A percentile compares a stretch with the other conserved stretches of the same genome.
Conservation (phyloP, 768 basidiomycete species). For the Aureoboletus auriporus region DNA sequence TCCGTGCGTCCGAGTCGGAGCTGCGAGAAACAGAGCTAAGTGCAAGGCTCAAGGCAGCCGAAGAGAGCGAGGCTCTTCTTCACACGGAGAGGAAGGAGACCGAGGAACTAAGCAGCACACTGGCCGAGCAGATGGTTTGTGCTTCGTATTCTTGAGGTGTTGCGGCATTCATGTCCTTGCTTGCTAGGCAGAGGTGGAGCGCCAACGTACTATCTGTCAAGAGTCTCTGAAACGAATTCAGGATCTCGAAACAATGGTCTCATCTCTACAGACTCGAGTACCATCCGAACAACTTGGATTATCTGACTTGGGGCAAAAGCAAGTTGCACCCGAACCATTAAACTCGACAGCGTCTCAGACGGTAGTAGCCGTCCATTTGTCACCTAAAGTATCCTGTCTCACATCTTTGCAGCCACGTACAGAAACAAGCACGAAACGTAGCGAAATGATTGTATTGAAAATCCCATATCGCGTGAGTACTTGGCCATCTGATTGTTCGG, state of each 20-base stretch:
- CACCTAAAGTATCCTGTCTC: not conserved
- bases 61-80: slow-evolving; percentile 5
- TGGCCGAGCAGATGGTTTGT: slow-evolving; percentile 22
- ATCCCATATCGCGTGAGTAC: slow-evolving; percentile 20
- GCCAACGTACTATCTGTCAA: slow-evolving; percentile 9
- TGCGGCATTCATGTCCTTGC: not conserved
- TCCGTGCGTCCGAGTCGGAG: slow-evolving; percentile 11
- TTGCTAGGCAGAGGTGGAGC: slow-evolving; percentile 11
- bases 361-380: slow-evolving; percentile 6
- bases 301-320: slow-evolving; percentile 4
- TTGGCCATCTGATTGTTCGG: not conserved
- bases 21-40: slow-evolving; percentile 8
- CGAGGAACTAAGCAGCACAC: slow-evolving; percentile 10
- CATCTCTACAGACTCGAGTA: slow-evolving; percentile 15
- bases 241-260: slow-evolving; percentile 16
- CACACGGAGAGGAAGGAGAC: slow-evolving; percentile 13
- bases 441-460: slow-evolving; percentile 19
- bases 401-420: slow-evolving; percentile 7
- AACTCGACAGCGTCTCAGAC: not conserved
- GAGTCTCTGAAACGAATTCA: slow-evolving; percentile 10
- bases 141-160: not conserved
- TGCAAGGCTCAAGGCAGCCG: slow-evolving; percentile 8
- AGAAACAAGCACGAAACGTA: slow-evolving; percentile 12
- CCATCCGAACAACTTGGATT: slow-evolving; percentile 18
- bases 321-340: not conserved